Evolutionary conservation across 805 yeast genomes (phyloP).

Genomic region (Starmerella kuoi): DNA sequence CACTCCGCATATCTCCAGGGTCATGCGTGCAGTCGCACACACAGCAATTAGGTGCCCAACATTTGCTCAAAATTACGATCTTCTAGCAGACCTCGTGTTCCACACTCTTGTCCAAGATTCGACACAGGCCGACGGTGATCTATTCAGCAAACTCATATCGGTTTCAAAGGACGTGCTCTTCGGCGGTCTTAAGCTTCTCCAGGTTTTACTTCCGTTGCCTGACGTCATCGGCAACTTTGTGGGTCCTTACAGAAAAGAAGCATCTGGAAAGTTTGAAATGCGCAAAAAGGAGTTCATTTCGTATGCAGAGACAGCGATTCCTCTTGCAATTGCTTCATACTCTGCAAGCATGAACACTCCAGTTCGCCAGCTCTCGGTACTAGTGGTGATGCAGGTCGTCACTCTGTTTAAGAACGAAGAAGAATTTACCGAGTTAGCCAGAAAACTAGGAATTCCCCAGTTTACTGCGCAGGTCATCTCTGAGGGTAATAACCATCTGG

Average conservation of each 20-base stretch:
- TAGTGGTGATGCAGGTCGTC: slow-evolving; percentile 21
- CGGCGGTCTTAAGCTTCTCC: slow-evolving; percentile 16
- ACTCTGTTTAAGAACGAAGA: slow-evolving; percentile 5
- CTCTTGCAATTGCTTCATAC: slow-evolving; percentile 15
- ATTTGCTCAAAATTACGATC: slow-evolving; percentile 4
- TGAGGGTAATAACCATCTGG: slow-evolving; percentile 12
- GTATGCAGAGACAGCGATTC: slow-evolving; percentile 7
- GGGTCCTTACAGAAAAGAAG: slow-evolving; percentile 16
- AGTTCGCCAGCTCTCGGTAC: slow-evolving; percentile 17
- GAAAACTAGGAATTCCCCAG: slow-evolving; percentile 7
- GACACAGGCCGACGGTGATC: slow-evolving; percentile 1
- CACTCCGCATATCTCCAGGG: slow-evolving; percentile 15
- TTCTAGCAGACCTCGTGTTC: slow-evolving; percentile 12
- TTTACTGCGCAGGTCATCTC: slow-evolving; percentile 16
- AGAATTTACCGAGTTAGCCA: slow-evolving; percentile 2
- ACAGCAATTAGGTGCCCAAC: slow-evolving; percentile 13
- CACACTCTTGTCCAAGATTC: slow-evolving; percentile 11
- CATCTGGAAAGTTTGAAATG: background rate
- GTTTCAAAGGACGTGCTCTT: slow-evolving; percentile 15
- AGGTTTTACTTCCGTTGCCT: slow-evolving; percentile 16
- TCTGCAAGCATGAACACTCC: slow-evolving; percentile 13
- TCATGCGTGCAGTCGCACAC: slow-evolving; percentile 13
- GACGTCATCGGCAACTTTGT: slow-evolving; percentile 7
- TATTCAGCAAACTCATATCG: slow-evolving; percentile 14
- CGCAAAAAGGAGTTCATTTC: background rate